These are phyloP conservation scores for Poteriospumella lacustris DNA, from an alignment of 108 stramenopile genomes.

Conservation along the genomic window DNA sequence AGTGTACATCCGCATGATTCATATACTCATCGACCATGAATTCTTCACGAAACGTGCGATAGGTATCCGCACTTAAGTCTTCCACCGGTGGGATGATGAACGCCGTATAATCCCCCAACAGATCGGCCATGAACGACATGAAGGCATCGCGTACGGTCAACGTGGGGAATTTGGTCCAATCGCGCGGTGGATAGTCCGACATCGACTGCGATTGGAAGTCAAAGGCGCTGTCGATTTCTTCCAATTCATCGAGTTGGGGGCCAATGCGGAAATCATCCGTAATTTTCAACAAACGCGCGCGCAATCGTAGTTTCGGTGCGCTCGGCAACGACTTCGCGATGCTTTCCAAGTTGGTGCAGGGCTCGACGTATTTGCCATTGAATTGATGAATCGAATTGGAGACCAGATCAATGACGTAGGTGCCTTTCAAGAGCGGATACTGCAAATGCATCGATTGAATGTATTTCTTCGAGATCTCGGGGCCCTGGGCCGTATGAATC, in stretches of 20 bases:
- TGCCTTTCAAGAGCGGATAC: background rate
- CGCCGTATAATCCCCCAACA: background rate
- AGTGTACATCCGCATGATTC: background rate
- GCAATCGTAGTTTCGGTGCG: slow-evolving; percentile 6
- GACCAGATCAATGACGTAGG: slow-evolving; percentile 15
- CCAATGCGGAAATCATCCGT: background rate
- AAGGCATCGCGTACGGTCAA: slow-evolving; percentile 9
- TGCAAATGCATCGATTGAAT: background rate
- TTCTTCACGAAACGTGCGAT: slow-evolving; percentile 20
- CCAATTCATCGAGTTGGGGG: slow-evolving; percentile 3
- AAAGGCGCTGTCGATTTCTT: slow-evolving; percentile 23
- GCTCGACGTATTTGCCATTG: slow-evolving; percentile 1
- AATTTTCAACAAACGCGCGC: background rate
- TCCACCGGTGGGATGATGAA: slow-evolving; percentile 11
- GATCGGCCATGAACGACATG: slow-evolving; percentile 21
- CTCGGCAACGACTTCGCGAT: background rate
- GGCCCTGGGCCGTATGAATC: no score
- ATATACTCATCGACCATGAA: slow-evolving; percentile 21
- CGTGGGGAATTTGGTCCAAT: slow-evolving; percentile 19
- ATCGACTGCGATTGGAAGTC: background rate
- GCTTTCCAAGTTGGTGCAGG: background rate
- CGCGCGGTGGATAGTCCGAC: no score
- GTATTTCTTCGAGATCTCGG: background rate
- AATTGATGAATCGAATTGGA: slow-evolving; percentile 1
- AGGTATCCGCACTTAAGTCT: background rate